Conservation (phyloP, 2,329 filamentous ascomycete species). For the Lasiodiplodia hormozganensis region DNA sequence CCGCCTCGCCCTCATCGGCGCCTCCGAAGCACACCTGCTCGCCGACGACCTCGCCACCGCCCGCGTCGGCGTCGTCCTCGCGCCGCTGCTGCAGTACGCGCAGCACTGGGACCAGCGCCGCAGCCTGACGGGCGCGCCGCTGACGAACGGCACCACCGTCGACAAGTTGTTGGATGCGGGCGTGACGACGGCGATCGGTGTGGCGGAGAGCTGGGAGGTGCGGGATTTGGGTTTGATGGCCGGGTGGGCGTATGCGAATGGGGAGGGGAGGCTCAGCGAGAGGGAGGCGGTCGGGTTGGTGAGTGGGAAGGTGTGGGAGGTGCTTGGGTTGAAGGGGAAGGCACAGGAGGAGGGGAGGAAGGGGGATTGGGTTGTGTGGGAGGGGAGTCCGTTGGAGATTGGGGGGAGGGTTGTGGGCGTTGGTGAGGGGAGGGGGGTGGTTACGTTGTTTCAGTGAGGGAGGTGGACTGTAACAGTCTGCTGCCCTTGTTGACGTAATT, state of each 20-base stretch:
- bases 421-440: conserved; percentile 9
- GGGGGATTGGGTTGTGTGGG: conserved; percentile 66
- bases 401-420: conserved; percentile 56
- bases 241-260: conserved; percentile 65
- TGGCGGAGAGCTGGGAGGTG: conserved; percentile 68
- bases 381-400: conserved; percentile 69
- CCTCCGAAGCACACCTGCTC: conserved; percentile 67
- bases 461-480: no score
- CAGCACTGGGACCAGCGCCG: conserved; percentile 67
- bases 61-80: conserved; percentile 65
- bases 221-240: conserved; percentile 67
- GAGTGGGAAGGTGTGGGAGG: conserved; percentile 63
- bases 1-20: conserved; percentile 66
- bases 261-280: conserved; percentile 61
- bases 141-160: conserved; percentile 69
- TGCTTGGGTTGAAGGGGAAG: conserved; percentile 58
- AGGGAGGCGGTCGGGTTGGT: conserved; percentile 64
- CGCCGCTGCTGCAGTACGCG: conserved; percentile 64
- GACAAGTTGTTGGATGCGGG: conserved; percentile 66
- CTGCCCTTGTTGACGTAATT: no score
- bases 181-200: conserved; percentile 64
- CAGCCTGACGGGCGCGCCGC: conserved; percentile 67
- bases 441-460: background rate
- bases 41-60: conserved; percentile 65
- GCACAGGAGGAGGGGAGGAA: conserved; percentile 18